Evolutionary conservation across 1,139 yeast genomes (phyloP).

Genomic region (Suhomyces choctaworum): DNA sequence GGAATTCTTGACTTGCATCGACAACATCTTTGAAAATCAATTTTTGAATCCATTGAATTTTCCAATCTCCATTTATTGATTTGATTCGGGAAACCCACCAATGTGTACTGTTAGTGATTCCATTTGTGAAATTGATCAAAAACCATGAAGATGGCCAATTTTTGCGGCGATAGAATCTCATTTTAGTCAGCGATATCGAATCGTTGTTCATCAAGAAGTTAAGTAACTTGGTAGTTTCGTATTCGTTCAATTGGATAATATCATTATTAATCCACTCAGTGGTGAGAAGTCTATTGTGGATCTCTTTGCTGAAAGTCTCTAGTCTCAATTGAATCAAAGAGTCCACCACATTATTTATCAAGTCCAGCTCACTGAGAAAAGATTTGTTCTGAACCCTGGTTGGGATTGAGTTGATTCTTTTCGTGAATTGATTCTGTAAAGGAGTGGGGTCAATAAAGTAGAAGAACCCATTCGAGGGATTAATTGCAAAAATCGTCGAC

Average conservation of each 20-base stretch:
- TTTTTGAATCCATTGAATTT: constrained; percentile 50
- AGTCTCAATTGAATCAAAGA: constrained; percentile 49
- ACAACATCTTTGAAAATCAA: constrained; percentile 20
- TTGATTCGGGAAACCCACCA: constrained; percentile 69
- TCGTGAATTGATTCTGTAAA: constrained; percentile 35
- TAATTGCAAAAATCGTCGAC: constrained; percentile 41
- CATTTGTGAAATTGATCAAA: constrained; percentile 47
- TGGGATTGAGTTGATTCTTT: constrained; percentile 36
- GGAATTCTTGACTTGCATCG: constrained; percentile 14
- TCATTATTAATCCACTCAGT: constrained; percentile 69
- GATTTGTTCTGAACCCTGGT: constrained; percentile 16
- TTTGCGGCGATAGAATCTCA: constrained; percentile 58
- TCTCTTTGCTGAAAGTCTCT: constrained; percentile 53
- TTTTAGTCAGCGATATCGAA: constrained; percentile 20
- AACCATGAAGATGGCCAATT: constrained; percentile 80
- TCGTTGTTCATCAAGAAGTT: constrained; percentile 15
- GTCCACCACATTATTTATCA: constrained; percentile 37
- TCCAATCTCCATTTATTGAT: constrained; percentile 65
- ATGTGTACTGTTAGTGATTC: constrained; percentile 47
- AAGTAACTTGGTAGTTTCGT: constrained; percentile 32
- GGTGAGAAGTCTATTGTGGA: constrained; percentile 56
- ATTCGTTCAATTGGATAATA: constrained; percentile 49
- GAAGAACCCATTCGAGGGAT: constrained; percentile 47
- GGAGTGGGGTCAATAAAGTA: constrained; percentile 48
- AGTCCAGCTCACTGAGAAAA: constrained; percentile 32